phyloP scores from a whole-genome alignment of 495 filamentous ascomycete genomes.

The Cairneyella variabilis region DNA sequence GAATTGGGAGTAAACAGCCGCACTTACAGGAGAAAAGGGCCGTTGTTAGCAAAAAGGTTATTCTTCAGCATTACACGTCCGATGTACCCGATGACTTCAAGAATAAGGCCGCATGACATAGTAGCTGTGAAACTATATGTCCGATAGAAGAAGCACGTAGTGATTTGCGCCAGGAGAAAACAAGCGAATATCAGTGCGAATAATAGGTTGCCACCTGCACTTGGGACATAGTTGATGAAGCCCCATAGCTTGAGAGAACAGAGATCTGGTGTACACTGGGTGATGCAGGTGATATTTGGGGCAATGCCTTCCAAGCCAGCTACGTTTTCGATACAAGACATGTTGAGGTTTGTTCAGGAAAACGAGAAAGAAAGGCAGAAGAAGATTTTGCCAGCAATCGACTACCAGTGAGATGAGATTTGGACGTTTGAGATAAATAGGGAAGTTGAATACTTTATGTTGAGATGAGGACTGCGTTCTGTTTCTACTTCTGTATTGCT shows the following conservation, averaged over 20 bases:
- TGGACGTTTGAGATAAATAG: too few relatives aligned
- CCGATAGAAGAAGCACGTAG: not conserved
- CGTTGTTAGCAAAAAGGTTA: constrained; percentile 33
- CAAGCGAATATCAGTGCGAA: constrained; percentile 23
- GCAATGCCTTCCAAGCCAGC: constrained; percentile 2
- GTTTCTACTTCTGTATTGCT: too few relatives aligned
- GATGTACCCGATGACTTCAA: constrained; percentile 37
- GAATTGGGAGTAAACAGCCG: not conserved
- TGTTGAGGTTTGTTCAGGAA: too few relatives aligned
- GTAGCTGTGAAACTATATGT: constrained; percentile 32
- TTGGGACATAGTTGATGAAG: constrained; percentile 20
- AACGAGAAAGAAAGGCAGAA: too few relatives aligned
- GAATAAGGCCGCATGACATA: constrained; percentile 32
- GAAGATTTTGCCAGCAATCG: too few relatives aligned
- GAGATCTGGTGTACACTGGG: constrained; percentile 3
- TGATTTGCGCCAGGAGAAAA: constrained; percentile 15
- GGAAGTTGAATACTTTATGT: too few relatives aligned
- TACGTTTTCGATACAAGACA: too few relatives aligned
- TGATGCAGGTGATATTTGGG: constrained; percentile 9
- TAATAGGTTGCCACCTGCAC: constrained; percentile 22
- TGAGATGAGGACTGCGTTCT: too few relatives aligned
- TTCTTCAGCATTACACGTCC: constrained; percentile 34
- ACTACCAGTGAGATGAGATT: too few relatives aligned
- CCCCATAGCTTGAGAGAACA: constrained; percentile 26
- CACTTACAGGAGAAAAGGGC: constrained; percentile 31